Base-by-base conservation (phyloP, 2,329 filamentous ascomycete genomes). In the Myriosclerotinia curreyana region DNA sequence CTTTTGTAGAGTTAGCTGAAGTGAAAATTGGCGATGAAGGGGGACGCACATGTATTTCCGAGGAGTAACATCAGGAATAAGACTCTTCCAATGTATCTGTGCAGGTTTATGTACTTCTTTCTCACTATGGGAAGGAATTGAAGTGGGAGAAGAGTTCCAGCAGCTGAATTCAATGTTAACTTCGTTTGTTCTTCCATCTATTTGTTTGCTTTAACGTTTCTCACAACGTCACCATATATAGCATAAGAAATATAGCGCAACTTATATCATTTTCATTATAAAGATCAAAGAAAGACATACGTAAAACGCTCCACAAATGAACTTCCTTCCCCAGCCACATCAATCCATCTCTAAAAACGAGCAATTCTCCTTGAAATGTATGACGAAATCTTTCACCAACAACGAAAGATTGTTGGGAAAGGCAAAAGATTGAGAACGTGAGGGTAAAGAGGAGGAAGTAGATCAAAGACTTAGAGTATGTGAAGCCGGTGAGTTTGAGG, bases 251-350 rank as follows among this genome's bases (percentile, higher is more conserved):
- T 14, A 25, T 3, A 22, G 5, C 11, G 25, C 2, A 58, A 5
- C 28, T 28, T 15, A 1, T 12, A 49, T 20, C 46, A 25, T 48
- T 7, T 15, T 2, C 17, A 22, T 5, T 6, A 22, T 46, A 4
- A 1, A 15, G 34, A n/a, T n/a, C n/a, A 2, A 46, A 46, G 12
- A 46, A 15, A 36, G 17, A 22, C 59, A 42, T 53, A 61, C 59
- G 59, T 61, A 61, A 44, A 44, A 61, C 59, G 44, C 59, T 61
- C 59, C 59, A 53, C 22, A 44, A 5, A 53, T 61, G 59, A 17
- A 61, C 2, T 12, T 61, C 36, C 46, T 53, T 61, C 17, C n/a
- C 46, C 46, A 61, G 44, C 25, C 20, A 34, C 48, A 61, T 44
- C 36, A 42, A 44, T 3, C 36, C 48, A 15, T 61, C 48, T 34